These are phyloP conservation scores for Cladosporium velox DNA, from an alignment of 2,329 filamentous ascomycete species.

Conservation along the genomic window DNA sequence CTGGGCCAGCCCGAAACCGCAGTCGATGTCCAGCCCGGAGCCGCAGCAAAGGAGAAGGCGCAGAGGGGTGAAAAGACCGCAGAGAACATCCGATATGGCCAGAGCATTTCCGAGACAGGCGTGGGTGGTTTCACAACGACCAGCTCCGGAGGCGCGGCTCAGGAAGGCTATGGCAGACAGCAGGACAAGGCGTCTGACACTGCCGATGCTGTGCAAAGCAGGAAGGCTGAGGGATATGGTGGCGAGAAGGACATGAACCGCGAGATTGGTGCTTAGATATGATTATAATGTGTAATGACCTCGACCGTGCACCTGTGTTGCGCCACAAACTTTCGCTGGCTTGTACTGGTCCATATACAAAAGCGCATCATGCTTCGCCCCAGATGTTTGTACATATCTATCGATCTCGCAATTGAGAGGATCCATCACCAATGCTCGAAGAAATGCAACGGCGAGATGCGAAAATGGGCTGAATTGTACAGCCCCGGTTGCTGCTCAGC, in stretches of 20 bases:
- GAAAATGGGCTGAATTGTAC: background rate
- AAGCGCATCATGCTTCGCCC: background rate
- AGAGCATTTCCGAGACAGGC: conserved; percentile 58
- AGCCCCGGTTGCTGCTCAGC: conserved; percentile 8
- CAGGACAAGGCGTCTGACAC: conserved; percentile 30
- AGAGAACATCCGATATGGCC: conserved; percentile 58
- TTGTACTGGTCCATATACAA: background rate
- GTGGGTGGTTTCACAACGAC: conserved; percentile 56
- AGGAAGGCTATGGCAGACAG: conserved; percentile 38
- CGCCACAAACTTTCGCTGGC: background rate
- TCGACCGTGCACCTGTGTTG: background rate
- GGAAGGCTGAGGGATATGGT: conserved; percentile 43
- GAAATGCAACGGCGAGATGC: background rate
- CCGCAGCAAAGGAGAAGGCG: conserved; percentile 37
- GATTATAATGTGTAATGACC: conserved; percentile 30
- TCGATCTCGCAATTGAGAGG: background rate
- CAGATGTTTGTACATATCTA: background rate
- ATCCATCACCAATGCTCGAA: background rate
- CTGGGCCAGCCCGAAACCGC: conserved; percentile 45
- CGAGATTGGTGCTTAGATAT: conserved; percentile 50
- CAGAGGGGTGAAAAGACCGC: conserved; percentile 48
- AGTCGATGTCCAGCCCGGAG: conserved; percentile 38
- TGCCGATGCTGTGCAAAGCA: conserved; percentile 40
- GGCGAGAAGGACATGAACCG: conserved; percentile 46
- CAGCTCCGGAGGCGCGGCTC: conserved; percentile 39